Percentiles rank a stretch among this genome's conserved stretches.
Evolutionary conservation across 305 asterid species (phyloP).

Genomic region (Solanum hybrid): DNA sequence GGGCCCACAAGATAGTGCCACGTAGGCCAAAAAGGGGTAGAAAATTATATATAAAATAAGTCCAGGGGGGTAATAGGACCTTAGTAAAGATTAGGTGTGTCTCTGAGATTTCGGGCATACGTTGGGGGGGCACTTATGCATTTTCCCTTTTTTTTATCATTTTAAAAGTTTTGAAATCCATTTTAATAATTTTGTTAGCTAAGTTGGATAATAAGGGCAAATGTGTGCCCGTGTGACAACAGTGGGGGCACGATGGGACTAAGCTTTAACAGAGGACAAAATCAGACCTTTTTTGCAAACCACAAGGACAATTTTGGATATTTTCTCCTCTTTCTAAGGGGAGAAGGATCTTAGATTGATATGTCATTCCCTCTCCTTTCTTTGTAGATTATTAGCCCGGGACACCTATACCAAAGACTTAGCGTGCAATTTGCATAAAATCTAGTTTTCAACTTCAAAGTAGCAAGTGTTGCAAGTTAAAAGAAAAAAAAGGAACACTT

Average conservation of each 20-base stretch:
- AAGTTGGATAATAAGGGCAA: background rate
- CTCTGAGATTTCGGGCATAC: too few relatives aligned
- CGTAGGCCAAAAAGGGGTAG: too few relatives aligned
- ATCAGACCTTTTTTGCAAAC: background rate
- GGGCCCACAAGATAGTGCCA: too few relatives aligned
- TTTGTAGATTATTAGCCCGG: background rate
- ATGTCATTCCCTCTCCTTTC: background rate
- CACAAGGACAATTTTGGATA: background rate
- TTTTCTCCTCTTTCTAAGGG: background rate
- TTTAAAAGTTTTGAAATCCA: background rate
- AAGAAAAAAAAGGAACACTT: too few relatives aligned
- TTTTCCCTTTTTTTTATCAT: background rate
- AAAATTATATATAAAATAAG: too few relatives aligned
- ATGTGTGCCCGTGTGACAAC: background rate
- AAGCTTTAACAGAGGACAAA: background rate
- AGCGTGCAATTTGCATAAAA: background rate
- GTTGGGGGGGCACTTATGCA: too few relatives aligned
- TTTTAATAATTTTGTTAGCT: background rate
- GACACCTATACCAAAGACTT: background rate
- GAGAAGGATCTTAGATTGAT: background rate
- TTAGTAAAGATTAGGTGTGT: too few relatives aligned
- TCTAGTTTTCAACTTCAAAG: background rate
- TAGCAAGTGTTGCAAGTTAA: background rate
- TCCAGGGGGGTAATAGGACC: too few relatives aligned
- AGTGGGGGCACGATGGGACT: background rate